Conservation (phyloP, 345 rosid genomes). For the Melaleuca quinquenervia region DNA sequence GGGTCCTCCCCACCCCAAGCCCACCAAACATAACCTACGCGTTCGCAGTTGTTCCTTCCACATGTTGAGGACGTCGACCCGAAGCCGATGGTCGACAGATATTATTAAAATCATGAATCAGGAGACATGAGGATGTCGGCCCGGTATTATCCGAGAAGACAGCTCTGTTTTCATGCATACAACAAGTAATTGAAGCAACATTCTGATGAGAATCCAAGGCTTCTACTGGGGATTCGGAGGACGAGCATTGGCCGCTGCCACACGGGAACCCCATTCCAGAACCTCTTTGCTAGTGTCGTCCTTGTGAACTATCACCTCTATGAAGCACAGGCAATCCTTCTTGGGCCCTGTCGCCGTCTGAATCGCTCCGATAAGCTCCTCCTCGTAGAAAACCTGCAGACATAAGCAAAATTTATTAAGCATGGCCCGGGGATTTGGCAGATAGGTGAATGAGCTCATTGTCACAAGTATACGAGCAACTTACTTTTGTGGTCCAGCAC, state of each 20-base stretch:
- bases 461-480: background rate
- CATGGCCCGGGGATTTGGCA: background rate
- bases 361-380: slow-evolving; percentile 55
- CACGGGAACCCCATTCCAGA: slow-evolving; percentile 72
- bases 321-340: slow-evolving; percentile 67
- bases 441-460: background rate
- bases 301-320: slow-evolving; percentile 64
- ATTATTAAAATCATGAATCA: background rate
- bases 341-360: slow-evolving; percentile 36
- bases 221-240: slow-evolving; percentile 60
- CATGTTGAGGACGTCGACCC: background rate
- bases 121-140: background rate
- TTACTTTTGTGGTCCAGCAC: slow-evolving; percentile 77
- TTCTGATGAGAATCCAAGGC: background rate
- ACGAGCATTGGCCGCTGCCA: slow-evolving; percentile 69
- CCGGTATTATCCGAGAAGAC: background rate
- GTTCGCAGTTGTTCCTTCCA: background rate
- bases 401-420: background rate
- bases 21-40: background rate
- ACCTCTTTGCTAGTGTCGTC: slow-evolving; percentile 87
- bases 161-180: background rate
- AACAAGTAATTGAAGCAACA: background rate
- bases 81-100: background rate
- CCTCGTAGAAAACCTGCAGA: slow-evolving; percentile 49
- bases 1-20: background rate